Evolutionary conservation across 371 early-diverging fungal species (phyloP).

Genomic region (Mortierella sp.): DNA sequence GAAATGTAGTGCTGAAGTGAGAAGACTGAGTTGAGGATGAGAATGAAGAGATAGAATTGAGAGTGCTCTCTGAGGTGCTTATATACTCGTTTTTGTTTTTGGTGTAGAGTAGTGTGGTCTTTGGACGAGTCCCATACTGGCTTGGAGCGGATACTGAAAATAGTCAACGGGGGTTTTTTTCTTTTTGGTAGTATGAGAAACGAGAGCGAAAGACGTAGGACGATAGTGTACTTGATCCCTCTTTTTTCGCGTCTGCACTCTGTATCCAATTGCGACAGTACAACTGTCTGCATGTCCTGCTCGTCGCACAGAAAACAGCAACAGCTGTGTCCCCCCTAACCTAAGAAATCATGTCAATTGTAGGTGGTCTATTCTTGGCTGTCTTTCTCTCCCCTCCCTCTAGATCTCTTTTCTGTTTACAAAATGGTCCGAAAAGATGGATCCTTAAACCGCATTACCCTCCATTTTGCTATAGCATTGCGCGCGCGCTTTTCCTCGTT

Average conservation of each 20-base stretch:
- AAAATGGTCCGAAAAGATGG: not conserved
- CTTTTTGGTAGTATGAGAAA: not conserved
- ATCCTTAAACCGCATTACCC: not conserved
- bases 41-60: not conserved
- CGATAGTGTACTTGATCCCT: constrained; percentile 3
- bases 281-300: not conserved
- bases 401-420: not conserved
- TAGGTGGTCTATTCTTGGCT: not conserved
- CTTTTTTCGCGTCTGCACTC: not conserved
- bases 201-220: not conserved
- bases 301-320: constrained; percentile 1
- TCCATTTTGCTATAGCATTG: not conserved
- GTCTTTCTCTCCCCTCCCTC: not conserved
- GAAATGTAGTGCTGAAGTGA: not conserved
- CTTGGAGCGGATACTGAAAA: not conserved
- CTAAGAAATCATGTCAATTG: no score
- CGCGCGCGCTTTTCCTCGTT: not conserved
- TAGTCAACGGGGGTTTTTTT: not conserved
- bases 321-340: not conserved
- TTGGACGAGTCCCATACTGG: not conserved
- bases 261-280: not conserved
- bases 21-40: not conserved
- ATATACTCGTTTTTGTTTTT: not conserved
- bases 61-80: not conserved
- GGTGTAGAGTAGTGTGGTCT: not conserved